phyloP scores from a whole-genome alignment of 2,329 filamentous ascomycete genomes.

The Curvularia hawaiiensis region DNA sequence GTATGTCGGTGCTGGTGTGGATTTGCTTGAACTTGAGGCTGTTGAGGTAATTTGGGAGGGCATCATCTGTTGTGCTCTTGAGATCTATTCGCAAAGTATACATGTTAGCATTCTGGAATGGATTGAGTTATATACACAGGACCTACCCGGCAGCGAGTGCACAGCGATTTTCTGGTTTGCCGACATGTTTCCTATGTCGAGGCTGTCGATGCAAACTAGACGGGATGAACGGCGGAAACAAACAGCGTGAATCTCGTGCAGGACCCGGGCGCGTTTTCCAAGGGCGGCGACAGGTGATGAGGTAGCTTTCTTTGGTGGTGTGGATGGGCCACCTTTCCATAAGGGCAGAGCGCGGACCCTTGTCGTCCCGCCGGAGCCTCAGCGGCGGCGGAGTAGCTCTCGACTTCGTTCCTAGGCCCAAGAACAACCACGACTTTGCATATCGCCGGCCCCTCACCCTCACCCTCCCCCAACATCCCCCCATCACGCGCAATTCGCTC shows the following conservation, averaged over 20 bases:
- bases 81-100: conserved; percentile 66
- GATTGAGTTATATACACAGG: background rate
- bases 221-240: background rate
- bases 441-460: conserved; percentile 13
- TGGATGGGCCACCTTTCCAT: conserved; percentile 45
- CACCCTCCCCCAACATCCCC: conserved; percentile 13
- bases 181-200: conserved; percentile 35
- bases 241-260: background rate
- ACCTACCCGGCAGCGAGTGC: conserved; percentile 68
- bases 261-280: conserved; percentile 16
- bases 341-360: conserved; percentile 40
- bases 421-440: conserved; percentile 12
- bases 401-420: conserved; percentile 12
- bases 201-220: background rate
- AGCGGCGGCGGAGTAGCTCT: conserved; percentile 28
- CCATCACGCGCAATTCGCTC: conserved; percentile 21
- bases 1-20: conserved; percentile 79
- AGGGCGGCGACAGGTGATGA: conserved; percentile 2
- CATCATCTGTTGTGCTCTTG: conserved; percentile 96
- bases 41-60: conserved; percentile 90
- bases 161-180: conserved; percentile 62
- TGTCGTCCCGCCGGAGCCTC: conserved; percentile 34
- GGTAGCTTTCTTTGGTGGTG: conserved; percentile 18
- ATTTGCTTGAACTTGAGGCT: conserved; percentile 83
- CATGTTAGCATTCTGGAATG: conserved; percentile 17